Base-by-base conservation (phyloP, 345 rosid species). In the Salix suchowensis region DNA sequence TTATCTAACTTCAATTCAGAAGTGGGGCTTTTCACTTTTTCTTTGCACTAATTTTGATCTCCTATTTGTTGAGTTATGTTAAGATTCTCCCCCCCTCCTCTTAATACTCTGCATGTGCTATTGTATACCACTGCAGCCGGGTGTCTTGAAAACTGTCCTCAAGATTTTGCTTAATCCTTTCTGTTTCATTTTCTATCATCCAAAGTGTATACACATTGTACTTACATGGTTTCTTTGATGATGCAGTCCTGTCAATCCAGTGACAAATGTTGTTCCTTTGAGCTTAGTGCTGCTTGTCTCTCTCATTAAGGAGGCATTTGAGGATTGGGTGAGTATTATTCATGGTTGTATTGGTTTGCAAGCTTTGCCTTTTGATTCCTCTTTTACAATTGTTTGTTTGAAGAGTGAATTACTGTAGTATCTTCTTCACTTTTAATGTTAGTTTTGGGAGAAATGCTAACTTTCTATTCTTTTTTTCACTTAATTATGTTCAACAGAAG, bases 191-290 rank as follows among this genome's bases (percentile, higher is more conserved):
- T 58, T 58, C 64, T 58, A 58, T 24, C 24, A 58, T n/a, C 64
- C 11, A 58, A 58, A 8, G 9, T 58, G 64, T 24, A 10, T n/a
- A 58, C 64, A 58, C 64, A 10, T 23, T 58, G 28, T 58, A 58
- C 15, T 58, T 23, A 55, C 11, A 9, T 55, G 23, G 64, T 10
- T 23, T n/a, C 23, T 58, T 65, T 65, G 8, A 61, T 78, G 58
- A 48, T 88, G 89, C 96, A 96, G 99, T 80, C 98, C 99, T 79
- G 97, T 96, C 78, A 89, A 92, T 88, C 99, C 99, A 68, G 84
- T 94, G 72, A 96, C 99, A 26, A 96, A 96, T 79, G 89, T 96
- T 40, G 95, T 88, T 73, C 99, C 99, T 14, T 86, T 96, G 83
- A 86, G 87, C 82, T 65, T 94, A 92, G 98, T 96, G 87, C 99